phyloP scores from a whole-genome alignment of 2,329 filamentous ascomycete genomes.

The Sarocladium oryzae region DNA sequence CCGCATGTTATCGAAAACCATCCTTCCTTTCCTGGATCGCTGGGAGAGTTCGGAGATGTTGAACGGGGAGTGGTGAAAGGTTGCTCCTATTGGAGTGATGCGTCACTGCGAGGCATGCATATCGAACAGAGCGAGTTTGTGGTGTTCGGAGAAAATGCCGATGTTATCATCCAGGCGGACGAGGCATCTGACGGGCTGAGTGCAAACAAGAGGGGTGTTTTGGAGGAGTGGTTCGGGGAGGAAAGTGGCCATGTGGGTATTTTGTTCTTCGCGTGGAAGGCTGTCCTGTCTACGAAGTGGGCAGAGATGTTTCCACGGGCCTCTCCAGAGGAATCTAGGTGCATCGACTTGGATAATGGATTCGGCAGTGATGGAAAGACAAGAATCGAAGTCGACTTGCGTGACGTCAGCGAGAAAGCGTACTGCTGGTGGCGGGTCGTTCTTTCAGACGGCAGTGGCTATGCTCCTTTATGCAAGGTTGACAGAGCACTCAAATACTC shows the following conservation, averaged over 20 bases:
- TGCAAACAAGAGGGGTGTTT: too few relatives aligned
- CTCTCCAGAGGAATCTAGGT: not conserved
- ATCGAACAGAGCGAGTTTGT: not conserved
- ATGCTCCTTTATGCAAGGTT: not conserved
- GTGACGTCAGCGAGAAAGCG: not conserved
- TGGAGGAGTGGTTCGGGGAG: not conserved
- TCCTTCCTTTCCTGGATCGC: not conserved
- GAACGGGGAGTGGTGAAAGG: not conserved
- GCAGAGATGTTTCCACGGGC: not conserved
- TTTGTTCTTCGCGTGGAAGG: not conserved
- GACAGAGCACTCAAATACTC: not conserved
- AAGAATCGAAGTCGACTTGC: not conserved
- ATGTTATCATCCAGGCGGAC: not conserved
- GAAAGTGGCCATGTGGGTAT: not conserved
- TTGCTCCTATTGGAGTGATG: not conserved
- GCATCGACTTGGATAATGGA: not conserved
- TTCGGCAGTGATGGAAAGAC: not conserved
- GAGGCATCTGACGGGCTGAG: too few relatives aligned
- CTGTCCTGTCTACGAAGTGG: not conserved
- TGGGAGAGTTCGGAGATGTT: not conserved
- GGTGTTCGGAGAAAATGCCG: not conserved
- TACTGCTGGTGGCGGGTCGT: not conserved
- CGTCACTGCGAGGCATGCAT: not conserved
- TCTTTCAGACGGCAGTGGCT: not conserved
- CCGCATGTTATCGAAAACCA: not conserved